These are phyloP conservation scores for Tricladium varicosporioides DNA, from an alignment of 2,329 filamentous ascomycete genomes.

Conservation along the genomic window DNA sequence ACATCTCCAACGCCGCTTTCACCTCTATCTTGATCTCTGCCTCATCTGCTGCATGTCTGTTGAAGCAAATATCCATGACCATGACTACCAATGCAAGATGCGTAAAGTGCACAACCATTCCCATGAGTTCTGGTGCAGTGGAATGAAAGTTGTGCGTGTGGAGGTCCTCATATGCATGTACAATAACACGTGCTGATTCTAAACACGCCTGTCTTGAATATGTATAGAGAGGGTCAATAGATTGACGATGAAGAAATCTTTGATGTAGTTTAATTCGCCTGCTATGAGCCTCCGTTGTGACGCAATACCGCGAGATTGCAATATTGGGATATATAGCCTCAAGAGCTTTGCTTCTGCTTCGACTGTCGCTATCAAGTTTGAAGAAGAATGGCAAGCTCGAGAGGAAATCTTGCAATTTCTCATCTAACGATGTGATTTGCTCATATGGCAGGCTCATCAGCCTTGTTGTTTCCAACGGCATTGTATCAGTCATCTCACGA, in stretches of 20 bases:
- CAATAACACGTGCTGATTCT: constrained; percentile 28
- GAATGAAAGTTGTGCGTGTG: constrained; percentile 26
- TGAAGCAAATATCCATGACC: constrained; percentile 37
- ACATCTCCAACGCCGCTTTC: constrained; percentile 31
- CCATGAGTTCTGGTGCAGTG: constrained; percentile 26
- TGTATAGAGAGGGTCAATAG: constrained; percentile 27
- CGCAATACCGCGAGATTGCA: constrained; percentile 34
- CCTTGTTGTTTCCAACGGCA: constrained; percentile 24
- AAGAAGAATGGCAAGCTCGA: constrained; percentile 35
- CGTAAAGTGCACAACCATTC: constrained; percentile 29
- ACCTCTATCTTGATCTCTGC: constrained; percentile 29
- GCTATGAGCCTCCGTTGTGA: constrained; percentile 33
- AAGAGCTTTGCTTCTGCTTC: constrained; percentile 11
- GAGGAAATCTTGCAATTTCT: constrained; percentile 33
- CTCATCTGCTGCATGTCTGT: constrained; percentile 27
- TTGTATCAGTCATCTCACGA: constrained; percentile 35
- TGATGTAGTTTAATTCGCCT: constrained; percentile 38
- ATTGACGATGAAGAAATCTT: constrained; percentile 32
- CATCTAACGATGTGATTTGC: constrained; percentile 33
- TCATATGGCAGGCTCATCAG: constrained; percentile 24
- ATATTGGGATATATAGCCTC: constrained; percentile 22
- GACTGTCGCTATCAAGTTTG: constrained; percentile 24
- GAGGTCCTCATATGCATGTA: constrained; percentile 20
- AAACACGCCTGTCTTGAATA: constrained; percentile 35
- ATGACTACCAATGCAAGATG: constrained; percentile 38